Evolutionary conservation across 202 grass and related monocot genomes (phyloP).

Genomic region (Digitaria exilis): DNA sequence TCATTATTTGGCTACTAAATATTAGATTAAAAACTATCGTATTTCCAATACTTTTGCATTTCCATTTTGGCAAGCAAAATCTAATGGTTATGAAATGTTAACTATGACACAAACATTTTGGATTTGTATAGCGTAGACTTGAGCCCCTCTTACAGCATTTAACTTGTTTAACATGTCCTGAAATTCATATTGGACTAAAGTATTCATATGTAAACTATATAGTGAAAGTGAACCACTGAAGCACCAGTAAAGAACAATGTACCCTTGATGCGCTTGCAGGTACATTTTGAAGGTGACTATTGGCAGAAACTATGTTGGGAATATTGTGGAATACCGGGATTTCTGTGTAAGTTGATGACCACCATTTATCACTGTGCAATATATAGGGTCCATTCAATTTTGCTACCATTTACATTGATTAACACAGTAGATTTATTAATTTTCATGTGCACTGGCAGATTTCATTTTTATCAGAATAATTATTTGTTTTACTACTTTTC

Average conservation of each 20-base stretch:
- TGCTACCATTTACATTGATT: neutral
- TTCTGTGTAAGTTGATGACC: constrained; percentile 68
- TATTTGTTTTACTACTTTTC: neutral
- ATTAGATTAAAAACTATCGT: neutral
- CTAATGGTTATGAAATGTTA: neutral
- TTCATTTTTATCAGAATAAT: neutral
- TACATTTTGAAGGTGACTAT: constrained; percentile 84
- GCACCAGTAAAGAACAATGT: neutral
- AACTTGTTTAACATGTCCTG: neutral
- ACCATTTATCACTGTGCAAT: neutral
- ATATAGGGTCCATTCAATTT: neutral
- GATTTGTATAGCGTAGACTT: neutral
- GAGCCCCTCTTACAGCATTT: neutral
- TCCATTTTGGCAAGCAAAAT: neutral
- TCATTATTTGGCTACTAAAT: neutral
- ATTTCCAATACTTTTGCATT: neutral
- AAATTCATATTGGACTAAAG: neutral
- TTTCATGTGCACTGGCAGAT: neutral
- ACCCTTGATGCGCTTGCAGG: constrained; percentile 38
- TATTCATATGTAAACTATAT: neutral
- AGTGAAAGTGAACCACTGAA: constrained; percentile 20
- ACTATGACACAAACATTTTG: neutral
- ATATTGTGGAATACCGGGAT: constrained; percentile 73
- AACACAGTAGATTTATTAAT: neutral
- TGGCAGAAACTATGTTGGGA: constrained; percentile 76